Base-by-base conservation (phyloP, 176 grass and related monocot genomes). In the Oryza meridionalis region DNA sequence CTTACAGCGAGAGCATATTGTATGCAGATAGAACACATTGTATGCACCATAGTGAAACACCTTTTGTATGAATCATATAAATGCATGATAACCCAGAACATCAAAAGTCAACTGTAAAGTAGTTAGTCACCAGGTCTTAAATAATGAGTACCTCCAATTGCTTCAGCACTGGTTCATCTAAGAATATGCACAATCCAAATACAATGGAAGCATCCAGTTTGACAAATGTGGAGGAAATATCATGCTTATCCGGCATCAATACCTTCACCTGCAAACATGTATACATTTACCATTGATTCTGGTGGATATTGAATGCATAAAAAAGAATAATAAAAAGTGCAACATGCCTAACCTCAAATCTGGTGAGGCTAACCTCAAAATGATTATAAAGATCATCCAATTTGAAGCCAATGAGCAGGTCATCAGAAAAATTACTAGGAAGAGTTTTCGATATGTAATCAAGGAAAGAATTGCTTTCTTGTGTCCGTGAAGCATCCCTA, bases 121-220 rank as follows among this genome's bases (percentile, higher is more conserved):
- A 88, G 65, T 2, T 61, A 61, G 43, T 44, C 42, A 80, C 21
- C 40, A 31, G 12, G 50, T 50, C 24, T 70, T 35, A 55, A 55
- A 61, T 63, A 84, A 65, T 21, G 14, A 74, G 71, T 93, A 98
- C 96, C 96, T 98, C 91, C 25, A 95, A 84, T 42, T 93, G 85
- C 88, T 93, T 93, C 82, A 98, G 73, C 82, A 84, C 33, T 67
- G 92, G 87, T 90, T 98, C 96, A 77, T 95, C 92, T 55, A 88
- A 84, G 35, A 98, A 86, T 71, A 90, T 65, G 86, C 96, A 98
- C n/a, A 85, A 31, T 63, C 82, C 62, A 77, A 91, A 73, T 64
- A 88, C 35, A 84, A 90, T 21, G 32, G 87, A 95, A 73, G 84
- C 76, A 85, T 91, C 86, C 77, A 91, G 81, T 79, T 93, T 88